Evolutionary conservation across 164 flowering plant genomes (phyloP).

Genomic region (Chimonanthus praecox): DNA sequence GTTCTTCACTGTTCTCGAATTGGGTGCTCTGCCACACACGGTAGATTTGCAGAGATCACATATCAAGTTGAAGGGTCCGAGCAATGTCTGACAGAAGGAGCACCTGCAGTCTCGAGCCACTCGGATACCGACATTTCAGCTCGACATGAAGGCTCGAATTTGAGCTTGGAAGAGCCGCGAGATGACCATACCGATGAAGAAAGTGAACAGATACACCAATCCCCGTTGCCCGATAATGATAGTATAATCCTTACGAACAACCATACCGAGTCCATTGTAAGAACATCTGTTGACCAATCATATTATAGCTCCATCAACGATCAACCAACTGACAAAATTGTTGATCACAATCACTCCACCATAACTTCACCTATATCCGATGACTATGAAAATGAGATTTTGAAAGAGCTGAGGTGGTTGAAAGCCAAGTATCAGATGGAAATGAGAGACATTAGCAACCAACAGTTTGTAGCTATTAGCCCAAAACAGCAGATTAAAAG

Average conservation of each 20-base stretch:
- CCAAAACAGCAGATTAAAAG: conserved; percentile 9
- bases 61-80: conserved; percentile 50
- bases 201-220: conserved; percentile 10
- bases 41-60: conserved; percentile 75
- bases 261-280: conserved; percentile 14
- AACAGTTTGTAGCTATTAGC: conserved; percentile 29
- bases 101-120: conserved; percentile 27
- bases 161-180: conserved; percentile 42
- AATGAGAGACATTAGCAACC: conserved; percentile 45
- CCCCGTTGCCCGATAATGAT: conserved; percentile 17
- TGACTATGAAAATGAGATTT: conserved; percentile 55
- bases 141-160: conserved; percentile 38
- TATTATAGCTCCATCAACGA: not conserved
- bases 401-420: conserved; percentile 78
- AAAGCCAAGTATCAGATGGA: conserved; percentile 77
- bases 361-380: conserved; percentile 20
- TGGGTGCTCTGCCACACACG: conserved; percentile 69
- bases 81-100: conserved; percentile 32
- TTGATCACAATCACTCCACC: conserved; percentile 3
- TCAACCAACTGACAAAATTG: not conserved
- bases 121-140: conserved; percentile 37
- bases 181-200: conserved; percentile 36
- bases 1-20: conserved; percentile 30
- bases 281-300: conserved; percentile 14
- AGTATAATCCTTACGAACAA: conserved; percentile 18